These are phyloP conservation scores for Larix kaempferi DNA, from an alignment of 75 land plant genomes.

Conservation along the genomic window DNA sequence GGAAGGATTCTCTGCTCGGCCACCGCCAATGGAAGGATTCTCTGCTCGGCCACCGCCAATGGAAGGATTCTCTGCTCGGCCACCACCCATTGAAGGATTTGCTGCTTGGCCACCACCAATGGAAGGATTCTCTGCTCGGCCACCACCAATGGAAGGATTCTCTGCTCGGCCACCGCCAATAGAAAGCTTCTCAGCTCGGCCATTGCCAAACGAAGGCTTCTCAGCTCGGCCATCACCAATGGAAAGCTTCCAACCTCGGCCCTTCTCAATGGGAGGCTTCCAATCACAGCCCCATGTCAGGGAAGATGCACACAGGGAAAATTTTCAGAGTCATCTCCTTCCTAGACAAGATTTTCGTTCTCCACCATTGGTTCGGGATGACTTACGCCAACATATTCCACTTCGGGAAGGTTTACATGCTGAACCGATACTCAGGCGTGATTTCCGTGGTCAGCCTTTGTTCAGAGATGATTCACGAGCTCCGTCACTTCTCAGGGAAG, in stretches of 20 bases:
- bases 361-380: conserved; percentile 6
- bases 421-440: neutral
- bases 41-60: neutral
- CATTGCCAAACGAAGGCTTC: neutral
- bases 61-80: neutral
- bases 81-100: neutral
- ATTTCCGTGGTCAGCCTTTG: conserved; percentile 12
- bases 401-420: conserved; percentile 3
- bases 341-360: conserved; percentile 7
- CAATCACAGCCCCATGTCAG: conserved; percentile 9
- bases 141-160: conserved; percentile 7
- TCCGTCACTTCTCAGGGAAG: conserved; percentile 17
- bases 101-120: conserved; percentile 10
- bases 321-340: conserved; percentile 2
- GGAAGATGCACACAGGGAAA: conserved; percentile 4
- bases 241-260: neutral
- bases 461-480: conserved; percentile 9
- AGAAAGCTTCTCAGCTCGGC: conserved; percentile 4
- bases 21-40: neutral
- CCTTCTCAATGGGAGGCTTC: conserved; percentile 7
- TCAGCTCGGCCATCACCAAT: neutral
- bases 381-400: conserved; percentile 1
- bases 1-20: conserved; percentile 8
- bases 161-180: neutral
- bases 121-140: conserved; percentile 11